Percentiles rank a stretch among this genome's conserved stretches.
These are phyloP conservation scores for Metarhizium anisopliae DNA, from an alignment of 2,329 filamentous ascomycete species.

Conservation along the genomic window DNA sequence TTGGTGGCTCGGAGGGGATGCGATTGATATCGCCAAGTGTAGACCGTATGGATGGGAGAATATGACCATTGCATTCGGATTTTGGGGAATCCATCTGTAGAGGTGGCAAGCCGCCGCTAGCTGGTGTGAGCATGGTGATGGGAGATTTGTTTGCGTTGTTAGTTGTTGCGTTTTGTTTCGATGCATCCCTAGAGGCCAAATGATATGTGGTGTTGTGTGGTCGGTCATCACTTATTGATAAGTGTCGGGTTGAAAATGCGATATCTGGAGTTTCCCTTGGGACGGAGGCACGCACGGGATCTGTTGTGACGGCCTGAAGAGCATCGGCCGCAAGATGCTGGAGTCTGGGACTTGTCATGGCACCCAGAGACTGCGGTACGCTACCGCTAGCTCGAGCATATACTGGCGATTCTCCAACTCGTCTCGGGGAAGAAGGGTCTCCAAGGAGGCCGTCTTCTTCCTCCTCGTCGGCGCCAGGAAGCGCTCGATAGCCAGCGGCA, in stretches of 20 bases:
- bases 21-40: slow-evolving; percentile 26
- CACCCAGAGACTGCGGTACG: not conserved
- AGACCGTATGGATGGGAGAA: slow-evolving; percentile 29
- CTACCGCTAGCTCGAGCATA: not conserved
- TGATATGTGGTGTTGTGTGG: slow-evolving; percentile 7
- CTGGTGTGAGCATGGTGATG: slow-evolving; percentile 13
- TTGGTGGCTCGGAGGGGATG: slow-evolving; percentile 19
- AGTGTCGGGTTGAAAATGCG: slow-evolving; percentile 18
- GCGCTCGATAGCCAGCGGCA: slow-evolving; percentile 42
- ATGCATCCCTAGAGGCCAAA: slow-evolving; percentile 3
- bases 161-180: slow-evolving; percentile 5
- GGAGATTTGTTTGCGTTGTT: slow-evolving; percentile 15
- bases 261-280: slow-evolving; percentile 18
- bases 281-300: slow-evolving; percentile 7
- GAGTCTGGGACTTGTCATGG: slow-evolving; percentile 13
- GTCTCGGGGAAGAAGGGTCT: not conserved
- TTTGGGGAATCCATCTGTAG: slow-evolving; percentile 27
- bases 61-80: slow-evolving; percentile 25
- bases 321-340: slow-evolving; percentile 24
- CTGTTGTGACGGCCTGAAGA: slow-evolving; percentile 17
- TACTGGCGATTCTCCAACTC: not conserved
- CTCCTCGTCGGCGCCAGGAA: slow-evolving; percentile 37
- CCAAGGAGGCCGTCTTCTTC: slow-evolving; percentile 28
- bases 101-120: slow-evolving; percentile 25
- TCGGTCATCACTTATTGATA: slow-evolving; percentile 26